Base-by-base conservation (phyloP, 2,329 filamentous ascomycete species). In the Pyrenochaeta sp. region DNA sequence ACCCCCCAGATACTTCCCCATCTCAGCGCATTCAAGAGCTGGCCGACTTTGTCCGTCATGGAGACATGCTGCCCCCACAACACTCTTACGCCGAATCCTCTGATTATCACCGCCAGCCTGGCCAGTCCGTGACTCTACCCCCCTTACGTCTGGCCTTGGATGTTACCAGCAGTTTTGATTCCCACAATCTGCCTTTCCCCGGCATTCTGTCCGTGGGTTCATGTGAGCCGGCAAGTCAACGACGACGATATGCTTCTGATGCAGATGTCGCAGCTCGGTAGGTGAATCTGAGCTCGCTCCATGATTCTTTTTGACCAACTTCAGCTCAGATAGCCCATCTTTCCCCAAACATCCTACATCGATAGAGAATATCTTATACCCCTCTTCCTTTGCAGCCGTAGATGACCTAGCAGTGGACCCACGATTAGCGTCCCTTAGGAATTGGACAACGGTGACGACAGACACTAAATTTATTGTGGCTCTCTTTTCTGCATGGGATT, bases 81-180 rank as follows among this genome's bases (percentile, higher is more conserved):
- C 58, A 56, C 18, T 17, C 45, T 9, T 36, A 47, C 2, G 31
- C 49, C 20, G 30, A 41, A 9, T 42, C 56, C 1, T 31, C 51
- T 5, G 40, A 29, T 7, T 39, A 52, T 20, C 51, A 56, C 2
- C 39, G 48, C 11, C 55, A 65, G 7, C n/a, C 50, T 29, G 37
- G 33, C 2, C 42, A 60, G 14, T 32, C 52, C 11, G 45, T 70
- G 12, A 70, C 67, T 10, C 49, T 73, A n/a, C 68, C 70, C 27
- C 61, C 70, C 6, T 56, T 73, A 11, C 68, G 68, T 14, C 40
- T 68, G 27, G 69, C 70, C 2, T 52, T 73, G 36, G 66, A 68
- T 18, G 63, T 64, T 12, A 37, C 63, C 14, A 55, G 50, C 32
- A 48, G 51, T 12, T 32, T 58, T 7, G 42, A 58, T 7, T 51